These are phyloP conservation scores for Arabidopsis arenosa DNA, from an alignment of 345 rosid species.

Conservation along the genomic window DNA sequence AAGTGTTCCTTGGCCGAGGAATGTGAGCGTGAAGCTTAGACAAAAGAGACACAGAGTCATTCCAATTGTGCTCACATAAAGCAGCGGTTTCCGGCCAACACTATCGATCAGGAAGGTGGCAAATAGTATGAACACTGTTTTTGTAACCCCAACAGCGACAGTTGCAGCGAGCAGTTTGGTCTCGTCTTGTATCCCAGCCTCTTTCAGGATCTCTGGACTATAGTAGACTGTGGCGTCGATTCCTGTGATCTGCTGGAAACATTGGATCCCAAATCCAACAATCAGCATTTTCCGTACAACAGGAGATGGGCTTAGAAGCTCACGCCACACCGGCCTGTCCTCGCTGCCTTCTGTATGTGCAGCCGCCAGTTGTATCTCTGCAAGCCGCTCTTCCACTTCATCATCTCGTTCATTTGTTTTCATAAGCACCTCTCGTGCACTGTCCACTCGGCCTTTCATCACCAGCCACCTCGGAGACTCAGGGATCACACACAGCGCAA, in stretches of 20 bases:
- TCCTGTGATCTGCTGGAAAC: constrained; percentile 86
- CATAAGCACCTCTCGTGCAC: constrained; percentile 72
- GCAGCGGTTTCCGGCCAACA: constrained; percentile 77
- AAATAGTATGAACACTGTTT: constrained; percentile 65
- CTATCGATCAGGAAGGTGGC: constrained; percentile 73
- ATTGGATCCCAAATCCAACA: constrained; percentile 84
- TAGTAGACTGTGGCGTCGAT: constrained; percentile 84
- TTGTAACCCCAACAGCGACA: constrained; percentile 76
- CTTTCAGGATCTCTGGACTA: constrained; percentile 74
- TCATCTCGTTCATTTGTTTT: constrained; percentile 72
- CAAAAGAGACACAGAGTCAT: constrained; percentile 75
- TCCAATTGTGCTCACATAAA: constrained; percentile 81
- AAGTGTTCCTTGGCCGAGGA: constrained; percentile 54
- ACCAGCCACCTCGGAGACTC: constrained; percentile 95
- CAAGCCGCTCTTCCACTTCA: constrained; percentile 80
- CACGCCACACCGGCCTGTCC: constrained; percentile 79
- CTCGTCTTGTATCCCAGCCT: constrained; percentile 65
- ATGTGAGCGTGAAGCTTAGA: constrained; percentile 60
- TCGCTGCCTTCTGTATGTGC: constrained; percentile 59
- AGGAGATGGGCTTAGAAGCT: constrained; percentile 76
- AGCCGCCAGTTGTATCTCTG: constrained; percentile 77
- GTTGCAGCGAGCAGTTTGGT: constrained; percentile 74
- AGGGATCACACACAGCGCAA: constrained; percentile 82
- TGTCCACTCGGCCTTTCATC: constrained; percentile 74
- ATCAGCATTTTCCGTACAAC: constrained; percentile 68